phyloP scores from a whole-genome alignment of 768 basidiomycete species.

The Psilocybe subaeruginosa region DNA sequence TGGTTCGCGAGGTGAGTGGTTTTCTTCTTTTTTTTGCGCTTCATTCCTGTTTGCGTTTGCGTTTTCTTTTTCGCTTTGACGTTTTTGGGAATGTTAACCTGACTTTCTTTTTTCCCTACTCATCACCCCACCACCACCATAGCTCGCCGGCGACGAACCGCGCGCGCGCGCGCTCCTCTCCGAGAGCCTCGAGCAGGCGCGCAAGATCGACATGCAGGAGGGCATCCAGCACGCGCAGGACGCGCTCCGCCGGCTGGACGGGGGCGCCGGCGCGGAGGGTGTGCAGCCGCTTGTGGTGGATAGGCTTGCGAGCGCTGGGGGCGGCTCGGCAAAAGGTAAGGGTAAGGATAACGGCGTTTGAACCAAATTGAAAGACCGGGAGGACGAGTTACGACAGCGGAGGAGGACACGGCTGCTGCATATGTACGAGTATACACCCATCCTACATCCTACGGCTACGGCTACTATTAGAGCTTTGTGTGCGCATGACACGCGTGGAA shows the following conservation, averaged over 20 bases:
- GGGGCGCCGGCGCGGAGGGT: not conserved
- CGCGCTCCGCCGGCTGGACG: conserved; percentile 26
- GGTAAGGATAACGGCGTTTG: too few relatives aligned
- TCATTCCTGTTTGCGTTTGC: too few relatives aligned
- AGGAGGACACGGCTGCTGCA: too few relatives aligned
- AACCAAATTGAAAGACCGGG: too few relatives aligned
- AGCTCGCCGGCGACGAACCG: conserved; percentile 43
- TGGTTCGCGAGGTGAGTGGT: conserved; percentile 47
- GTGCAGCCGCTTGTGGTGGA: conserved; percentile 13
- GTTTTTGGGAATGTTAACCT: too few relatives aligned
- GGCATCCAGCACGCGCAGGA: conserved; percentile 33
- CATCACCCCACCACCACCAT: not conserved
- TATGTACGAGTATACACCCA: too few relatives aligned
- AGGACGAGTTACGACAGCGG: too few relatives aligned
- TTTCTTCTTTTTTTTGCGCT: not conserved
- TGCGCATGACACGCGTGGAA: too few relatives aligned
- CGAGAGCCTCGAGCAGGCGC: conserved; percentile 39
- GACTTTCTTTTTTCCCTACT: too few relatives aligned
- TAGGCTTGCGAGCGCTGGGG: not conserved
- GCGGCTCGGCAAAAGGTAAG: too few relatives aligned
- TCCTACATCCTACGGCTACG: too few relatives aligned
- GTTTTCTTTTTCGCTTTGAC: not conserved
- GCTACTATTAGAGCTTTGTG: too few relatives aligned
- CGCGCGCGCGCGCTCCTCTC: conserved; percentile 35
- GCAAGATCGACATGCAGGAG: conserved; percentile 36